Evolutionary conservation across 768 basidiomycete genomes (phyloP).

Genomic region (Megacollybia marginata): DNA sequence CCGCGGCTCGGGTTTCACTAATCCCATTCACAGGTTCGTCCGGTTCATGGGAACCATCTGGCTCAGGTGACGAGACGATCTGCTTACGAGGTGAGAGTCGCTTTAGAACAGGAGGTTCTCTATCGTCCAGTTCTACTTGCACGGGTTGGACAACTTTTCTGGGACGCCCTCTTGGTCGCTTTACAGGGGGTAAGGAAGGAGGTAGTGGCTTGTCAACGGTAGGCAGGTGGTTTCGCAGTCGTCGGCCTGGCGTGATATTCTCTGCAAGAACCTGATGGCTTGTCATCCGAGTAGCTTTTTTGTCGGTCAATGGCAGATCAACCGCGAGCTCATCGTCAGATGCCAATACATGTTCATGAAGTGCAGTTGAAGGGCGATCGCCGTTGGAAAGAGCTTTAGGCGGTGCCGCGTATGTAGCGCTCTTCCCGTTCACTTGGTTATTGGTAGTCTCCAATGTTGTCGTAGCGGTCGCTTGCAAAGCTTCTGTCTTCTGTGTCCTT

Average conservation of each 20-base stretch:
- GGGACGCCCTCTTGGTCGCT: neutral
- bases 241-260: neutral
- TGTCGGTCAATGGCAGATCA: neutral
- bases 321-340: neutral
- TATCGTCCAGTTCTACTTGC: no score
- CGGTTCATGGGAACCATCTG: neutral
- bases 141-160: no score
- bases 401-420: neutral
- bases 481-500: slow-evolving; percentile 21
- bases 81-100: neutral
- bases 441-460: neutral
- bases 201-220: neutral
- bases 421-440: neutral
- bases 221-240: neutral
- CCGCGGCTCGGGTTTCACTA: no score
- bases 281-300: neutral
- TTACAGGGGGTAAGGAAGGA: neutral
- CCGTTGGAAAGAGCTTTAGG: neutral
- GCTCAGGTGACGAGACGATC: slow-evolving; percentile 1
- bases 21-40: slow-evolving; percentile 1
- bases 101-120: neutral
- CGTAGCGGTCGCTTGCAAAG: slow-evolving; percentile 3
- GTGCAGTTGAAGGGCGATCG: neutral
- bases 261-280: neutral
- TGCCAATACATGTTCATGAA: neutral